Base-by-base conservation (phyloP, 257 asterid genomes). In the Scutellaria galericulata region DNA sequence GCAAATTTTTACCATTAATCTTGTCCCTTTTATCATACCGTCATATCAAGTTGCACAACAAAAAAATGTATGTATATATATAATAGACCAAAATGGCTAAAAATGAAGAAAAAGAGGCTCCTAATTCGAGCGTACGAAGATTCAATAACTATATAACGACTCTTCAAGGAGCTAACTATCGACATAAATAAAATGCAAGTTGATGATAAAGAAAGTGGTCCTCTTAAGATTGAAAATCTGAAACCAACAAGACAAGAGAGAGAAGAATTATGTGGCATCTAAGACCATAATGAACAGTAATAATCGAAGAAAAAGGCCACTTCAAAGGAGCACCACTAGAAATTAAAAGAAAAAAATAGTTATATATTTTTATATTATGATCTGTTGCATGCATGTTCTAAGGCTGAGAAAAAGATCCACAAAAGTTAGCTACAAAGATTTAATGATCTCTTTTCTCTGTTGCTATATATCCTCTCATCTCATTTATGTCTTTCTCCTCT, bases 301-400 rank as follows among this genome's bases (percentile, higher is more conserved):
- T 52, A 72, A 61, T 73, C 52, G 5, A 48, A 72, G 52, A 55
- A 0, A 51, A 56, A 78, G 68, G 64, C 53, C 76, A 14, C 50
- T 59, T 45, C 5, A 53, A 80, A 18, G 31, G 63, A 72, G 55
- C 66, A 80, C 79, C 84, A 80, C 84, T 76, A 20, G 41, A 51
- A 51, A 72, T 74, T 18, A 51, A 54, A 47, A 14, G 4, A n/a
- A 13, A n/a, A 22, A 42, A 5, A 11, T 3, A 24, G 70, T 11
- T 12, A 7, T 54, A n/a, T 11, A n/a, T 7, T 20, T 13, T 24
- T 24, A 31, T 31, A 31, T 31, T 31, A 31, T 31, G 67, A 9
- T 47, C 52, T 7, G 44, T 77, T 18, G 61, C 61, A 3, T 40
- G 87, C 96, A 88, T 88, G 95, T 88, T 88, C 91, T 75, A 81